These are phyloP conservation scores for Inga leiocalycina DNA, from an alignment of 306 rosid genomes.

Conservation along the genomic window DNA sequence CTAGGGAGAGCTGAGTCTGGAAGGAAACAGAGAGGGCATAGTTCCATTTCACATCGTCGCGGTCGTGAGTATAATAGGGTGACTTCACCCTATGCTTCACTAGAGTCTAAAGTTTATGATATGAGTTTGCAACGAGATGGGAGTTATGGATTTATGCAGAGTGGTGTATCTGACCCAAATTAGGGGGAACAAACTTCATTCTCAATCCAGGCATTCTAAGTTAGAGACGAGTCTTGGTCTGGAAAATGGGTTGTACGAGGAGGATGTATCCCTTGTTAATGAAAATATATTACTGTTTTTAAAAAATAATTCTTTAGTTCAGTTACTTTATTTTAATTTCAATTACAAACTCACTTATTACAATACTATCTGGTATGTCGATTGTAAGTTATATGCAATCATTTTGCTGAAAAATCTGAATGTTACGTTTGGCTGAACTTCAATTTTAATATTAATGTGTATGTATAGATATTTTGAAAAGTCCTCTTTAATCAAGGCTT, in stretches of 20 bases:
- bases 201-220: conserved; percentile 10
- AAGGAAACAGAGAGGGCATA: conserved; percentile 43
- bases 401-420: conserved; percentile 25
- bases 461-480: no score
- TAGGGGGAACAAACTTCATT: conserved; percentile 13
- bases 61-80: conserved; percentile 29
- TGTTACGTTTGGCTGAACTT: conserved; percentile 21
- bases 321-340: background rate
- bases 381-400: background rate
- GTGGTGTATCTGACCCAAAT: conserved; percentile 25
- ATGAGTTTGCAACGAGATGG: conserved; percentile 79
- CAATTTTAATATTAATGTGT: background rate
- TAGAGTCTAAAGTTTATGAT: conserved; percentile 60
- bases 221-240: conserved; percentile 19
- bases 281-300: conserved; percentile 10
- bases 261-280: conserved; percentile 21
- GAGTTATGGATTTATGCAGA: conserved; percentile 51
- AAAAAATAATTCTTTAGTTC: background rate
- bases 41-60: conserved; percentile 15
- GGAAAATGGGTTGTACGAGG: conserved; percentile 19
- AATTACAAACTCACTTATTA: no score
- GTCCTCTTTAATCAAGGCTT: background rate
- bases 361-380: background rate
- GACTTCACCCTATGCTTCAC: conserved; percentile 36
- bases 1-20: conserved; percentile 46